phyloP scores from a whole-genome alignment of 306 rosid genomes.

The Mucuna pruriens region DNA sequence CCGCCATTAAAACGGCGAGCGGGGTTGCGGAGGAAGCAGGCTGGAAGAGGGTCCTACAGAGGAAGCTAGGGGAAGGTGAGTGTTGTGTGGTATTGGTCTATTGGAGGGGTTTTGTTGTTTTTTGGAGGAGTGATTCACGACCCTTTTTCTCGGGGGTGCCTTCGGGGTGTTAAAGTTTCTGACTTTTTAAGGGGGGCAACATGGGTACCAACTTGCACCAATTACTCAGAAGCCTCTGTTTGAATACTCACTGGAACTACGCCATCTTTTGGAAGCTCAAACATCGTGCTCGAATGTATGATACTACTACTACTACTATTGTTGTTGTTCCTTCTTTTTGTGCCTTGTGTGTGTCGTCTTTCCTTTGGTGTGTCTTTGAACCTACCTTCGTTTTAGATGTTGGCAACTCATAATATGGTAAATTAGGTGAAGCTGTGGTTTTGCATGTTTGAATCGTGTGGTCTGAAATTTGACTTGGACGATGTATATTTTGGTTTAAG shows the following conservation, averaged over 20 bases:
- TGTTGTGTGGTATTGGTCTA: slow-evolving; percentile 36
- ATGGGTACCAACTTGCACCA: slow-evolving; percentile 78
- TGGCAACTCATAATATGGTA: background rate
- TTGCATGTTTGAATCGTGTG: slow-evolving; percentile 6
- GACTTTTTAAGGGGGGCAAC: slow-evolving; percentile 27
- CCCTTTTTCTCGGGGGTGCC: slow-evolving; percentile 39
- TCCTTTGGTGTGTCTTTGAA: background rate
- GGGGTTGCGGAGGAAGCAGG: slow-evolving; percentile 95
- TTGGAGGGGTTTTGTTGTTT: slow-evolving; percentile 45
- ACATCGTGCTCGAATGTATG: slow-evolving; percentile 83
- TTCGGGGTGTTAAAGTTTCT: slow-evolving; percentile 50
- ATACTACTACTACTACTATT: background rate
- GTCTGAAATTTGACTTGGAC: slow-evolving; percentile 23
- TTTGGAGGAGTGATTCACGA: slow-evolving; percentile 28
- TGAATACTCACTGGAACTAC: slow-evolving; percentile 84
- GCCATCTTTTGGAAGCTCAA: slow-evolving; percentile 97
- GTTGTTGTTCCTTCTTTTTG: background rate
- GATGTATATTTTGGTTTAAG: slow-evolving; percentile 6
- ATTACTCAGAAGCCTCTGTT: slow-evolving; percentile 78
- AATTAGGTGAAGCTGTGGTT: slow-evolving; percentile 11
- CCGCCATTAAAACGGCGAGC: slow-evolving; percentile 99
- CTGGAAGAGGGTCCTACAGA: slow-evolving; percentile 98
- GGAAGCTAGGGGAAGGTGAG: slow-evolving; percentile 71
- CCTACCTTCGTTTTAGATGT: slow-evolving; percentile 12
- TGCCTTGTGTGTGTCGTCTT: background rate